phyloP scores from a whole-genome alignment of 192 early-diverging fungal species.

The Paraglomus occultum region DNA sequence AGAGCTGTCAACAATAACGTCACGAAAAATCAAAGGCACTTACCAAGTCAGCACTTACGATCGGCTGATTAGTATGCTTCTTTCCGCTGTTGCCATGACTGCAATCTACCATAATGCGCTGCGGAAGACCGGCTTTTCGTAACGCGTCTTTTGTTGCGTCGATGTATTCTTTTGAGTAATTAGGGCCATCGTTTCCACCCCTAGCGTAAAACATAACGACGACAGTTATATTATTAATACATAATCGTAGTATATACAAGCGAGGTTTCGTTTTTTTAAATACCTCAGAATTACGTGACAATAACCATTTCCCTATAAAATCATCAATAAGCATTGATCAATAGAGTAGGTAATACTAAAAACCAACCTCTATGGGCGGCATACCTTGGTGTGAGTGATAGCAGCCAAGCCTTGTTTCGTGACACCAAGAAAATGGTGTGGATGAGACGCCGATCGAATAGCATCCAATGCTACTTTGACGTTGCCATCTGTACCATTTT shows the following conservation, averaged over 20 bases:
- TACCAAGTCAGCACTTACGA: slow-evolving; percentile 66
- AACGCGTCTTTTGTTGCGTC: slow-evolving; percentile 55
- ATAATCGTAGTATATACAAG: too few relatives aligned
- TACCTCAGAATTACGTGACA: too few relatives aligned
- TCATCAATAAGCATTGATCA: too few relatives aligned
- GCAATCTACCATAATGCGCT: slow-evolving; percentile 92
- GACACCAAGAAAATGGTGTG: slow-evolving; percentile 92
- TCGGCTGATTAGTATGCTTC: slow-evolving; percentile 84
- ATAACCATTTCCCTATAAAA: too few relatives aligned
- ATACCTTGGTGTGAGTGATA: slow-evolving; percentile 85
- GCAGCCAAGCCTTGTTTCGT: slow-evolving; percentile 92
- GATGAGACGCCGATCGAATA: slow-evolving; percentile 66
- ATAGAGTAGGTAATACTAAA: too few relatives aligned
- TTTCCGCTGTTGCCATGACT: slow-evolving; percentile 92
- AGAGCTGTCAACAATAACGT: too few relatives aligned
- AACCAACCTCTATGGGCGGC: slow-evolving; percentile 85
- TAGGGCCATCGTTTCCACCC: slow-evolving; percentile 86
- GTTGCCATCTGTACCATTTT: slow-evolving; percentile 97
- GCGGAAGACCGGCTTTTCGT: slow-evolving; percentile 57
- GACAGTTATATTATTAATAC: too few relatives aligned
- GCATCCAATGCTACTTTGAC: slow-evolving; percentile 71
- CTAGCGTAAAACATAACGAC: too few relatives aligned
- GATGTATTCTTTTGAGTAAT: slow-evolving; percentile 72
- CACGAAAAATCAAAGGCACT: too few relatives aligned
- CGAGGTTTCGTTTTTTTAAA: too few relatives aligned